Evolutionary conservation across 306 rosid genomes (phyloP), one percentile per base, ranked within the genome.

Genomic region (Datisca glomerata): DNA sequence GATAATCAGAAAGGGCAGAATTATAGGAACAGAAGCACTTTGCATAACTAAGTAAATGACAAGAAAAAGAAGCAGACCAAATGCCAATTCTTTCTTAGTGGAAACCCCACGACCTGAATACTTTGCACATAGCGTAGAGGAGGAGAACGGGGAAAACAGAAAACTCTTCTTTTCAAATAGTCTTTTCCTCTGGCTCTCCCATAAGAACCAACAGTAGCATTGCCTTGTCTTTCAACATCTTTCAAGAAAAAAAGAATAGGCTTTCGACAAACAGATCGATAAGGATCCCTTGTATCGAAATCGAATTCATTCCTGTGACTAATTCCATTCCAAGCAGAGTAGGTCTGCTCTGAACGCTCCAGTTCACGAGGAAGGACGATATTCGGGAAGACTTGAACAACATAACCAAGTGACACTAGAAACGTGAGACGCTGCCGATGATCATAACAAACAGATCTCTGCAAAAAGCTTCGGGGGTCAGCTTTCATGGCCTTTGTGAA

Each of bases 401-500:
- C 86, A 45, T 81, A 81, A 45, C 93, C 86, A 24, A 77, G 67
- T 6, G 93, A 77, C 46, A 81, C 75, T 8, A 78, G 47, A 67
- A 73, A 68, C 18, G 93, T 68, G 22, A 71, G 67, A 45, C 33
- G 70, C 43, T 8, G 75, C 21, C 49, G 41, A 34, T 19, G 55
- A 29, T 81, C 86, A 22, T 77, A 81, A 46, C 93, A 81, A 39
- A 81, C 63, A 1, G 86, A 81, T 12, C 78, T 80, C 59, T 81
- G 86, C 60, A 81, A 68, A 47, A 81, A 70, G 67, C 80, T 74
- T 39, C 47, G 57, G 12, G 86, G 73, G 44, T 74, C 67, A 38
- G 67, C 67, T 57, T 55, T 63, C 83, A 81, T 77, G 58, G 86
- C 82, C 63, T 71, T 70, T 3, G 70, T 60, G 46, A 81, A 77